Evolutionary conservation across 495 filamentous ascomycete species (phyloP), one percentile per base, ranked within the genome.

Genomic region (Hypoxylon intermedium): DNA sequence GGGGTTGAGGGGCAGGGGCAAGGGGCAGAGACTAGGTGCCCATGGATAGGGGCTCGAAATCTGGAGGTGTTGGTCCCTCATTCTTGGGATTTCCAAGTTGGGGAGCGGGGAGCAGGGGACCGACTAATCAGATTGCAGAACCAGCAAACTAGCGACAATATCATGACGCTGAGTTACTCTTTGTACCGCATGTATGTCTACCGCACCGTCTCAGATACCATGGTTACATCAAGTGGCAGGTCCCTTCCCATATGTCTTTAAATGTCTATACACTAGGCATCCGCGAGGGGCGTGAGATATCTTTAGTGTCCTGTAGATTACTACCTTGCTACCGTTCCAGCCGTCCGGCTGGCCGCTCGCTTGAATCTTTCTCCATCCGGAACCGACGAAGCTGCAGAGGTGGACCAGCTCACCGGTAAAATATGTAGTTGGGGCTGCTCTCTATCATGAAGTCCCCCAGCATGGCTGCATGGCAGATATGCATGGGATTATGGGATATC

Each of bases 61-160:
- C 34, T 6, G 30, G 42, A 28, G 28, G 21, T 26, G 24, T 26
- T 26, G 24, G 24, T 26, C 34, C 53, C 53, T 44, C 38, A 30
- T 50, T 46, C 43, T 58, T 58, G 48, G 54, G 54, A 53, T 48
- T 43, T 53, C n/a, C n/a, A n/a, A n/a, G 41, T 36, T 52, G 47
- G 48, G 37, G 21, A 57, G 9, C 40, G 19, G 41, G 18, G 36
- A 23, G n/a, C n/a, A 13, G 21, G 41, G 20, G 18, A 56, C 28
- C 50, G 60, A 63, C 60, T 63, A 63, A 63, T 63, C 37, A 49
- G 47, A 48, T 51, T 46, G 47, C 34, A 57, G 46, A 46, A 50
- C 20, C 31, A 41, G 1, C 34, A 52, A 45, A 63, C 59, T 57
- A 48, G 31, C 26, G 26, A 31, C 36, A 37, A 43, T 45, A 63